Evolutionary conservation across 2,329 filamentous ascomycete genomes (phyloP), one percentile per base, ranked within the genome.

Genomic region (Colletotrichum higginsianum): DNA sequence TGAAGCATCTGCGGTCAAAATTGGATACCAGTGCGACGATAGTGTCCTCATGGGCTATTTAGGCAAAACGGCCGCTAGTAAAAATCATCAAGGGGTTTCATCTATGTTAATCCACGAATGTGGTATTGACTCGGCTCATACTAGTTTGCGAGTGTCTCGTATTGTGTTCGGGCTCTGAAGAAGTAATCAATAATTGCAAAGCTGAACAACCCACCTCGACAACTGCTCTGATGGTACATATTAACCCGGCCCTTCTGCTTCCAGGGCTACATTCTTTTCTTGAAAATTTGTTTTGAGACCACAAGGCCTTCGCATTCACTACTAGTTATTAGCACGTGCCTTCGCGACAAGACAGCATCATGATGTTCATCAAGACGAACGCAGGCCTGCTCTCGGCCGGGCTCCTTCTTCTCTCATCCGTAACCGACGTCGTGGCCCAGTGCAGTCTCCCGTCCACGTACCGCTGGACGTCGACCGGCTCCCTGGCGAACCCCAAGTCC

Each of bases 381-480:
- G 13, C 35, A 8, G 11, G 23, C 38, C 6, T 63, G 21, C 30
- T 53, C 18, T 53, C 61, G 1, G 55, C 67, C 18, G 55, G 69
- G 61, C 61, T 71, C 57, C 56, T 61, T 18, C 47, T 78, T 42
- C 68, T 78, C 18, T 74, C 73, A 1, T 76, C 74, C 23, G 73
- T 58, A 18, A 49, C 74, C 6, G 66, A 53, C 18, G 75, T 75
- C 55, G 69, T 62, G 15, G 75, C 76, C 50, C 75, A 76, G 68
- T 91, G 89, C 80, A 73, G 77, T 40, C 86, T 91, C 49, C 89
- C 89, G 0, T 85, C 88, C 0, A 85, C 80, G 12, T 90, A 89
- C 79, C 78, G 79, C 55, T 91, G 89, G 88, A 86, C 84, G 38
- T 88, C 87, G 13, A 86, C 84, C 8, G 83, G 79, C 2, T 73